Evolutionary conservation across 306 rosid species (phyloP).

Genomic region (Geum urbanum): DNA sequence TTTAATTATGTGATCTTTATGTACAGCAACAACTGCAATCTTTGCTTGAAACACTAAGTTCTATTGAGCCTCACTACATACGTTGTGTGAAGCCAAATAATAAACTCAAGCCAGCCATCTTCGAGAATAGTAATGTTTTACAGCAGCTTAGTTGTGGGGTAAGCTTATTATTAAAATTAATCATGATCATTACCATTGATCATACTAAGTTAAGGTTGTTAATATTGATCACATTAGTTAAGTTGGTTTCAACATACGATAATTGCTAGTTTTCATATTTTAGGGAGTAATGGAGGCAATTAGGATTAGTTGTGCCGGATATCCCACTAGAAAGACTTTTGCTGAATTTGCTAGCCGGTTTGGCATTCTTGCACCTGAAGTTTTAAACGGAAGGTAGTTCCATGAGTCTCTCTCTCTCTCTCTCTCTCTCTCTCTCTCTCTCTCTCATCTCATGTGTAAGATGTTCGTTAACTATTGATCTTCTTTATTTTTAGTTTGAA

Average conservation of each 20-base stretch:
- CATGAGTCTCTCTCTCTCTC: background rate
- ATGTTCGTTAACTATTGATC: background rate
- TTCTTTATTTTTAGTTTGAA: conserved; percentile 48
- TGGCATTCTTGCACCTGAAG: conserved; percentile 57
- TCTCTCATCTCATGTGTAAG: background rate
- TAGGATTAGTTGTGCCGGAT: conserved; percentile 97
- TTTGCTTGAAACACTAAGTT: conserved; percentile 86
- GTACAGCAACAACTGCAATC: conserved; percentile 84
- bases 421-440: background rate
- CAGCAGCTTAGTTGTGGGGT: conserved; percentile 96
- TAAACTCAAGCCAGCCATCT: conserved; percentile 80
- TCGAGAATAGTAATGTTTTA: conserved; percentile 71
- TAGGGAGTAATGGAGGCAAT: conserved; percentile 99
- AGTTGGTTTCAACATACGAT: conserved; percentile 16
- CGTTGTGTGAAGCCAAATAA: conserved; percentile 95
- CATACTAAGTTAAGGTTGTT: background rate
- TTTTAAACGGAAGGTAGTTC: conserved; percentile 59
- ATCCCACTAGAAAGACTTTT: conserved; percentile 80
- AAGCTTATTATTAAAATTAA: conserved; percentile 32
- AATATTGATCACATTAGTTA: conserved; percentile 13
- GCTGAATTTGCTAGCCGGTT: conserved; percentile 77
- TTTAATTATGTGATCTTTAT: conserved; percentile 20
- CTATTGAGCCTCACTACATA: conserved; percentile 92
- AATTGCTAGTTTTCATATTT: conserved; percentile 5
- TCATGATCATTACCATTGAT: conserved; percentile 9